Evolutionary conservation across 495 filamentous ascomycete genomes (phyloP), one percentile per base, ranked within the genome.

Genomic region (Venustampulla echinocandica): DNA sequence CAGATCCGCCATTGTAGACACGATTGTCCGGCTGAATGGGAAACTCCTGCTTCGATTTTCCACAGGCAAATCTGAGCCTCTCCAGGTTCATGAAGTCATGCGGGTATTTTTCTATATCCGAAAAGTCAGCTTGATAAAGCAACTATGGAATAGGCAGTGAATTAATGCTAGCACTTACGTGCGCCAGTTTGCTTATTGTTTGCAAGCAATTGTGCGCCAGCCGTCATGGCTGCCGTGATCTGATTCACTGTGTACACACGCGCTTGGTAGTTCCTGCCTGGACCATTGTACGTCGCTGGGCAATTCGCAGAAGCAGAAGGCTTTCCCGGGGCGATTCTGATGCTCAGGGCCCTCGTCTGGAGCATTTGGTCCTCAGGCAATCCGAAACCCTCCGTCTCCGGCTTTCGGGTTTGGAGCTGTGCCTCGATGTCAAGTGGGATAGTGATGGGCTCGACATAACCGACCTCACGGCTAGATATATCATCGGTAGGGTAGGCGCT

Each of bases 1-100:
- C 49, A 9, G 42, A 22, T 21, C 49, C 43, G 10, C 35, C 35
- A 7, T 18, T 15, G 28, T 38, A 52, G 23, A 27, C 34, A 17
- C 41, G 15, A 10, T 38, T 38, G 27, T 41, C 20, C 7, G 24
- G 0, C 4, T 41, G 10, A 0, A 52, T 21, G 2, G 43, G 49
- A 25, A 40, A 52, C 42, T 52, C 49, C 17, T 25, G 37, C 32
- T 46, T 44, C 23, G 6, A 7, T 6, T 13, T 30, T 30, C 27
- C 27, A 30, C 27, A 30, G 7, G 27, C 7, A 13, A 30, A 30
- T 6, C 7, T 6, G 13, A 30, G 27, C 13, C 13, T 30, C 27
- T 30, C 27, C 7, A 6, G 7, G 27, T 30, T 30, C 7, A 6
- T 13, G 27, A 30, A 30, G 6, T 6, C 27, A 13, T 30, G 27